Evolutionary conservation across 2,329 filamentous ascomycete genomes (phyloP), one percentile per base, ranked within the genome.

Genomic region (Penicillium digitatum): DNA sequence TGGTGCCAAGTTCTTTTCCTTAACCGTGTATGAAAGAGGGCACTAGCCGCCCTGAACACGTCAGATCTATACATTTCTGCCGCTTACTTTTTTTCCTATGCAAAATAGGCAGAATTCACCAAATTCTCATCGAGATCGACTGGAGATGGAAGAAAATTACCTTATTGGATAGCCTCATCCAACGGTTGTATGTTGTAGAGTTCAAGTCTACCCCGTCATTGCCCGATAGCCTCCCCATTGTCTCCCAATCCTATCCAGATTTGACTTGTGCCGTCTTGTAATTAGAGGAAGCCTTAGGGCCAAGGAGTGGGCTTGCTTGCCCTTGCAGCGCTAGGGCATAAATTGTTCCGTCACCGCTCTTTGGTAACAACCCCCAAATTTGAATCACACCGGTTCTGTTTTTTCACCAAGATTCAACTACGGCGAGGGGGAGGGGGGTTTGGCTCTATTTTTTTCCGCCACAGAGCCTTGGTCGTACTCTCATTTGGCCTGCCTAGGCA

Each of bases 341-440:
- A 37, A 20, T 34, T 39, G 39, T 9, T 5, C 6, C 6, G 47
- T 54, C 52, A 54, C 52, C 52, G 52, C 52, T 51, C 16, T 54
- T 54, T 51, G 18, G 11, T 8, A 9, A 6, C 31, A 5, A 3
- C 8, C 26, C 8, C 48, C 43, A n/a, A 34, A 24, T 18, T 29
- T 14, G 2, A 8, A 34, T 5, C 27, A 39, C 47, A 51, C 47
- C 47, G 52, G 16, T 34, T 38, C 14, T 51, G 44, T 38, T 27
- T 51, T 50, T 38, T 27, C 7, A 26, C 45, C 40, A 46, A 37
- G n/a, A 24, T 29, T 32, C 5, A n/a, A 24, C 26, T 10, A 38
- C 18, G 48, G 31, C n/a, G 29, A n/a, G n/a, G n/a, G n/a, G n/a
- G n/a, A n/a, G n/a, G n/a, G n/a, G n/a, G n/a, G n/a, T n/a, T n/a